Conservation (phyloP, 768 basidiomycete species). For the Trametes coccinea region DNA sequence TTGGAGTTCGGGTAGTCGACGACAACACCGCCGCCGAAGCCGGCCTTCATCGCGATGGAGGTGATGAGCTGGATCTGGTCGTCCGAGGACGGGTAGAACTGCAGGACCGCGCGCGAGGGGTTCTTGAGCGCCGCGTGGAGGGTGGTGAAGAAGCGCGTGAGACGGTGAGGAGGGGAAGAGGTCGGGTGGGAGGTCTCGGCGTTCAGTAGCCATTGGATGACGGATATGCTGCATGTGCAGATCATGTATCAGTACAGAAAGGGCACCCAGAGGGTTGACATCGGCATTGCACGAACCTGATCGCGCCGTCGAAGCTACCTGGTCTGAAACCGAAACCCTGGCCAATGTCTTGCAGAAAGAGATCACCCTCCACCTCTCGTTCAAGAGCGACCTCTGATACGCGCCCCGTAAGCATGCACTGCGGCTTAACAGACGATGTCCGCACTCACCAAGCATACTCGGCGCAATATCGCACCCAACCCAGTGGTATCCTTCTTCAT, state of each 20-base stretch:
- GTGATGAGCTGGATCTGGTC: slow-evolving; percentile 97
- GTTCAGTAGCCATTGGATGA: slow-evolving; percentile 98
- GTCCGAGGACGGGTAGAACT: slow-evolving; percentile 97
- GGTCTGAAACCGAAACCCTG: slow-evolving; percentile 97
- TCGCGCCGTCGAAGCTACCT: slow-evolving; percentile 96
- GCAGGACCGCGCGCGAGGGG: slow-evolving; percentile 83
- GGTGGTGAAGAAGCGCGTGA: slow-evolving; percentile 89
- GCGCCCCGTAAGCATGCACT: neutral
- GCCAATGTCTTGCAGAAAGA: slow-evolving; percentile 96
- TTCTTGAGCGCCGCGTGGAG: slow-evolving; percentile 84
- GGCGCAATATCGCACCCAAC: slow-evolving; percentile 93
- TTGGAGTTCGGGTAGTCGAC: slow-evolving; percentile 98
- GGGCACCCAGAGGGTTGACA: neutral
- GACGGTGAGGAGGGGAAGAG: slow-evolving; percentile 85
- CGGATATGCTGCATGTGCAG: slow-evolving; percentile 72
- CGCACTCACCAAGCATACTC: slow-evolving; percentile 86
- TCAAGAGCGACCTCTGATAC: slow-evolving; percentile 88
- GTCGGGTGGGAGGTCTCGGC: slow-evolving; percentile 90
- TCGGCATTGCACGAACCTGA: slow-evolving; percentile 58
- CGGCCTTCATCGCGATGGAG: slow-evolving; percentile 87
- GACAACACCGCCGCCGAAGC: slow-evolving; percentile 94
- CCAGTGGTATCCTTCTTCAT: slow-evolving; percentile 93
- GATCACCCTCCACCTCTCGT: slow-evolving; percentile 92
- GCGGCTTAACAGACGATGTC: neutral
- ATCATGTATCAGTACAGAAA: neutral